phyloP scores from a whole-genome alignment of 208 protist genomes.

The Leishmania martiniquensis region DNA sequence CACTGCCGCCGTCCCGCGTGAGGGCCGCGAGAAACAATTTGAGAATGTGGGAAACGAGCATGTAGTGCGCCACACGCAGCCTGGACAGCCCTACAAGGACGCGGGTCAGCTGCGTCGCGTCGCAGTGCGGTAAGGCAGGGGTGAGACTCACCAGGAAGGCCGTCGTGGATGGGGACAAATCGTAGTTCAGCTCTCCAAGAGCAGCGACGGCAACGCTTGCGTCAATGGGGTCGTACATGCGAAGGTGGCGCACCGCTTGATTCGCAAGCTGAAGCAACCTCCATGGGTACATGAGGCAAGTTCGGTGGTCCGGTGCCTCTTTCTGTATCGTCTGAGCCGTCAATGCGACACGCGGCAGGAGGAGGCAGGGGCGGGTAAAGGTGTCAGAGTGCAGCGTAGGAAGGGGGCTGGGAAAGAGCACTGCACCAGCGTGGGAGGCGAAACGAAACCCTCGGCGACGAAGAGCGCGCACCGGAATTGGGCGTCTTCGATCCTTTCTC shows the following conservation, averaged over 20 bases:
- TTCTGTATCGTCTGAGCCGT: background rate
- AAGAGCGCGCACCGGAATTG: background rate
- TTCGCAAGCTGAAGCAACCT: background rate
- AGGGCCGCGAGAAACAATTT: slow-evolving; percentile 21
- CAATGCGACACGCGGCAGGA: background rate
- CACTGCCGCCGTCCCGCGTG: background rate
- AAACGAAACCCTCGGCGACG: background rate
- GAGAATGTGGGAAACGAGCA: slow-evolving; percentile 51
- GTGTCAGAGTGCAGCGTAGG: background rate
- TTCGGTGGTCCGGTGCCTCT: background rate
- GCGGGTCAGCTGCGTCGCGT: slow-evolving; percentile 18
- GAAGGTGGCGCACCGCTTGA: slow-evolving; percentile 28
- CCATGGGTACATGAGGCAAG: background rate
- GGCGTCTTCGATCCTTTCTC: too few relatives aligned
- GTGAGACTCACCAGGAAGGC: slow-evolving; percentile 20
- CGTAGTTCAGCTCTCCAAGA: slow-evolving; percentile 25
- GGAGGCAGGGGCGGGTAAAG: background rate
- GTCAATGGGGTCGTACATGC: slow-evolving; percentile 27
- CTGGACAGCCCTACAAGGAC: slow-evolving; percentile 44
- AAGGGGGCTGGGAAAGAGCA: background rate
- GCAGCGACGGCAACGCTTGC: slow-evolving; percentile 28
- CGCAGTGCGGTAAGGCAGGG: slow-evolving; percentile 22
- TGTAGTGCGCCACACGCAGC: slow-evolving; percentile 31
- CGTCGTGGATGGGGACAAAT: background rate
- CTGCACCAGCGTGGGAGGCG: background rate